Conservation (phyloP, 371 early-diverging fungal genomes). For the Saksenaea vasiformis region DNA sequence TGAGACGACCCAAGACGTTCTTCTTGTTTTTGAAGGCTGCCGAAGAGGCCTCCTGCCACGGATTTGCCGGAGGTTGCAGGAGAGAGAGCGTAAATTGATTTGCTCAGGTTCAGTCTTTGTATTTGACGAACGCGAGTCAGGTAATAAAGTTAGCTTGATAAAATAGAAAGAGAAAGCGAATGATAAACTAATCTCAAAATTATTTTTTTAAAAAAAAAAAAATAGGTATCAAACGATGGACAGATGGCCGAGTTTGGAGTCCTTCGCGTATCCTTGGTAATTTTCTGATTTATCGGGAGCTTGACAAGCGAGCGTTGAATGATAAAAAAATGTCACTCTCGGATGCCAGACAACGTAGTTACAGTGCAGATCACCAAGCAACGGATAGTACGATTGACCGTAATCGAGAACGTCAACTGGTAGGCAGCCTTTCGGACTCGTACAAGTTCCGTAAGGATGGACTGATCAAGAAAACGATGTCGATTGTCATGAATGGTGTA, state of each 20-base stretch:
- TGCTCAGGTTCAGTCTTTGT: conserved; percentile 75
- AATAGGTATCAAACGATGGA: conserved; percentile 75
- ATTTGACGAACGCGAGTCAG: conserved; percentile 78
- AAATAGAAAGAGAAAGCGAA: neutral
- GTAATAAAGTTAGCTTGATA: conserved; percentile 31
- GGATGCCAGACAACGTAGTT: conserved; percentile 23
- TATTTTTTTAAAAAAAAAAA: neutral
- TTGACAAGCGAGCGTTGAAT: conserved; percentile 43
- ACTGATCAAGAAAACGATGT: conserved; percentile 85
- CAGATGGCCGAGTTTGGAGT: conserved; percentile 72
- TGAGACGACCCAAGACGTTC: conserved; percentile 72
- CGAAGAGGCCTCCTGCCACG: conserved; percentile 62
- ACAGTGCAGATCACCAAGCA: conserved; percentile 27
- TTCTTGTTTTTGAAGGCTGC: conserved; percentile 78
- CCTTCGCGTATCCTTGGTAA: conserved; percentile 69
- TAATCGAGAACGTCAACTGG: conserved; percentile 57
- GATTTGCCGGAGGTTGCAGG: conserved; percentile 70
- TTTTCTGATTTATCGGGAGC: conserved; percentile 64
- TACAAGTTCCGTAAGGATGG: conserved; percentile 78
- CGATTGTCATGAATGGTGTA: conserved; percentile 74
- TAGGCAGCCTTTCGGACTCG: conserved; percentile 64
- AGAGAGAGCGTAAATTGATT: conserved; percentile 68
- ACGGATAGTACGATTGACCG: conserved; percentile 25
- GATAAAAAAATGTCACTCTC: conserved; percentile 26
- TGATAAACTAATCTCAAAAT: neutral